phyloP scores from a whole-genome alignment of 2,329 filamentous ascomycete species.

The Chrysoporthe austroafricana region DNA sequence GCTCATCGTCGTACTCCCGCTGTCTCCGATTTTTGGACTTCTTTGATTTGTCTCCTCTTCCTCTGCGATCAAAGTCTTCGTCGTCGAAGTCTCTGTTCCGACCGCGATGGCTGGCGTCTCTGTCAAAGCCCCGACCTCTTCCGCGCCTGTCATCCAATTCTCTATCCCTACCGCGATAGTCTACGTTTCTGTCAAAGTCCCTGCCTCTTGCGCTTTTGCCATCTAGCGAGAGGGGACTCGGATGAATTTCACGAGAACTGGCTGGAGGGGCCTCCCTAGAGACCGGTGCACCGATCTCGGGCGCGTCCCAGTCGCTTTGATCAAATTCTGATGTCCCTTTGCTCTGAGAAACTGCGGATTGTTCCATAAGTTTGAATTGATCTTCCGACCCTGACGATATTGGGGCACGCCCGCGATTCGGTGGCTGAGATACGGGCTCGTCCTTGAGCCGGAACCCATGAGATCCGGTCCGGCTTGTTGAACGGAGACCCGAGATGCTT shows the following conservation, averaged over 20 bases:
- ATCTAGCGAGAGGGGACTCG: background rate
- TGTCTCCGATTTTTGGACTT: constrained; percentile 17
- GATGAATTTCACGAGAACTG: constrained; percentile 1
- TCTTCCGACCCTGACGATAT: background rate
- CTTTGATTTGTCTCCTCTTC: constrained; percentile 15
- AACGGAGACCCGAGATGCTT: background rate
- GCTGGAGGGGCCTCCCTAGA: constrained; percentile 2
- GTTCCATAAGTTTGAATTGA: background rate
- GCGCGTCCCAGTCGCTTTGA: background rate
- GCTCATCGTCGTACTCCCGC: constrained; percentile 40
- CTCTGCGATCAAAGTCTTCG: background rate
- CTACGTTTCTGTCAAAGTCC: background rate
- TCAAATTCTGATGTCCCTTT: background rate
- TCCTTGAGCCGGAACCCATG: background rate
- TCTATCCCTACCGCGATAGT: constrained; percentile 23
- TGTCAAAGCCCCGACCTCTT: background rate
- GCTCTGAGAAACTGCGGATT: background rate
- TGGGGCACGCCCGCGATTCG: background rate
- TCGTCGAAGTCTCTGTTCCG: constrained; percentile 18
- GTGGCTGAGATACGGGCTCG: background rate
- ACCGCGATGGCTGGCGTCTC: constrained; percentile 13
- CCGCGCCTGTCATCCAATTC: constrained; percentile 3
- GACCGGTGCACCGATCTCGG: background rate
- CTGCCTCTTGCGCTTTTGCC: background rate
- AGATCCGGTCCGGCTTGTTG: background rate